Conservation (phyloP, 108 stramenopile species). For the Cylindrotheca fusiformis region DNA sequence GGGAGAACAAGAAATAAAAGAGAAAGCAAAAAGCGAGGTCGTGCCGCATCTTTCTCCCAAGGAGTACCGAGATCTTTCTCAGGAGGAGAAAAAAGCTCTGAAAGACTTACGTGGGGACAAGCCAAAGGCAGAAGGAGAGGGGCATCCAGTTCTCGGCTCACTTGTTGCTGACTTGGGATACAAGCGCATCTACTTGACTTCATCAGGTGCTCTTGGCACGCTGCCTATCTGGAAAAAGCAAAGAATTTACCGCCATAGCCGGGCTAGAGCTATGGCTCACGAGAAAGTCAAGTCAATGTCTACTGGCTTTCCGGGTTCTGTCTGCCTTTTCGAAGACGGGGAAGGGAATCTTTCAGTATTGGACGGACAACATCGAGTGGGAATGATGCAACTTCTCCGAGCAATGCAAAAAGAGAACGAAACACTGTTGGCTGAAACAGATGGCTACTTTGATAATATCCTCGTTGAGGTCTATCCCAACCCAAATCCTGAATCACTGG, state of each 20-base stretch:
- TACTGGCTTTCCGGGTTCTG: constrained; percentile 68
- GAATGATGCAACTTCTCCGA: constrained; percentile 69
- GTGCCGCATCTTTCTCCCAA: not conserved
- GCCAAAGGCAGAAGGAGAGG: not conserved
- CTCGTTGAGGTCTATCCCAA: constrained; percentile 77
- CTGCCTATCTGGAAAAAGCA: constrained; percentile 80
- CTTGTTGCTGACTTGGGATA: constrained; percentile 50
- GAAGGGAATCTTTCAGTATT: constrained; percentile 65
- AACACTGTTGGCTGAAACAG: constrained; percentile 25
- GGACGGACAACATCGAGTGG: constrained; percentile 90
- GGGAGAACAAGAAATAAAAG: not conserved
- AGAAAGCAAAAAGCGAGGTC: not conserved
- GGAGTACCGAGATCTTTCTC: not conserved
- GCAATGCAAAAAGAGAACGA: constrained; percentile 25
- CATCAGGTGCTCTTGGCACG: constrained; percentile 34
- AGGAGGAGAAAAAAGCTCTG: not conserved
- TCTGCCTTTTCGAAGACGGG: constrained; percentile 54
- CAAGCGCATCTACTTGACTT: constrained; percentile 63
- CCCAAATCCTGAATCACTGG: constrained; percentile 1
- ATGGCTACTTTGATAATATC: constrained; percentile 46
- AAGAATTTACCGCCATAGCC: constrained; percentile 72
- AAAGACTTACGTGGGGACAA: not conserved
- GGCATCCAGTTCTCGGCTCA: constrained; percentile 70
- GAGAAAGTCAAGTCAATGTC: constrained; percentile 62
- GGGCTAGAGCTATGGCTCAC: constrained; percentile 63